Conservation (phyloP, 148 eudicot species). For the Rhododendron vialii region DNA sequence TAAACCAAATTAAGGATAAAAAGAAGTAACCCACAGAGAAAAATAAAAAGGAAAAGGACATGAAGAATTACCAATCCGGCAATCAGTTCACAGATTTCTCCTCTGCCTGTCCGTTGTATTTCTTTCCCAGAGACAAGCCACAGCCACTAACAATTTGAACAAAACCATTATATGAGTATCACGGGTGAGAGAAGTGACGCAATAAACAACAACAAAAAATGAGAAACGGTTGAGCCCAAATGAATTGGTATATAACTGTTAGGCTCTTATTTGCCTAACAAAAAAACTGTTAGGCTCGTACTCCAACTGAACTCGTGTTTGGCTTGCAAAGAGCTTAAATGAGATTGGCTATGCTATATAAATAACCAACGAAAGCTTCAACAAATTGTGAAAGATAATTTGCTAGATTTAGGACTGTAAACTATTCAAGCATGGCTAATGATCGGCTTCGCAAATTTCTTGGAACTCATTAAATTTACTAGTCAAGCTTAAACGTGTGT, state of each 20-base stretch:
- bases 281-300: background rate
- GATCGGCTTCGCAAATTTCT: background rate
- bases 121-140: conserved; percentile 3
- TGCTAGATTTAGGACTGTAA: background rate
- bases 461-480: background rate
- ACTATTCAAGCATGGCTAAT: background rate
- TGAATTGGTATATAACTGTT: background rate
- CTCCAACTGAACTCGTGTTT: background rate
- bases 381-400: background rate
- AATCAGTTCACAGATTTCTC: conserved; percentile 1
- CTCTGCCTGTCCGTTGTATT: background rate
- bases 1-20: background rate
- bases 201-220: background rate
- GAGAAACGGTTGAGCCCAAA: background rate
- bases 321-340: background rate
- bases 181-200: too few species aligned
- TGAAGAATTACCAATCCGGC: background rate
- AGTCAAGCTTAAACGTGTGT: background rate
- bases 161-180: background rate
- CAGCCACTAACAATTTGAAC: background rate
- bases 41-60: background rate
- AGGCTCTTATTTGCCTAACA: too few species aligned
- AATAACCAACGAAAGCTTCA: background rate
- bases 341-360: background rate
- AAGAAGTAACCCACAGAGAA: background rate